Conservation (phyloP, 129 eudicot genomes). For the Escallonia herrerae region DNA sequence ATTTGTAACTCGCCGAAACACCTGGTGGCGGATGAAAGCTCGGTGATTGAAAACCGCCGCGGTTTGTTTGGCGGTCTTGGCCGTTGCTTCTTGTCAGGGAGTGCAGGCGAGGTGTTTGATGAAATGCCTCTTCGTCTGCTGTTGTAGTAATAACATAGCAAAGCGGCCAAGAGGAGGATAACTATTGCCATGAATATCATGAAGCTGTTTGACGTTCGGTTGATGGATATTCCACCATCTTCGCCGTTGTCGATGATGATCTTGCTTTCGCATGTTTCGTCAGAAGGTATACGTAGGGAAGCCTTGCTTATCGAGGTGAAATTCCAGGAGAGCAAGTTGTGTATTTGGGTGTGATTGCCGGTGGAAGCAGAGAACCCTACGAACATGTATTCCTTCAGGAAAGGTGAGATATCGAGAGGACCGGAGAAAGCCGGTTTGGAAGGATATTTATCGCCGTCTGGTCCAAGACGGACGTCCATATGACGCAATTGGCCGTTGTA, state of each 20-base stretch:
- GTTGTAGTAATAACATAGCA: conserved; percentile 37
- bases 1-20: conserved; percentile 47
- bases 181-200: conserved; percentile 50
- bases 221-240: neutral
- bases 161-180: conserved; percentile 26
- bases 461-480: conserved; percentile 47
- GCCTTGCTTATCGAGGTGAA: conserved; percentile 48
- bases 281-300: conserved; percentile 46
- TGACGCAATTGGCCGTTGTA: conserved; percentile 33
- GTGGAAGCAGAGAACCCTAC: conserved; percentile 77
- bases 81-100: conserved; percentile 31
- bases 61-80: conserved; percentile 66
- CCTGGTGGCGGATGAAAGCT: conserved; percentile 51
- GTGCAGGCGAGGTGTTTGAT: conserved; percentile 16
- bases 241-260: conserved; percentile 17
- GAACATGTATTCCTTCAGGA: conserved; percentile 65
- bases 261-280: conserved; percentile 46
- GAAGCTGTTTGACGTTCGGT: conserved; percentile 31
- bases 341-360: conserved; percentile 51
- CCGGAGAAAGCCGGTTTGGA: conserved; percentile 34
- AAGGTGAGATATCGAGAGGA: conserved; percentile 44
- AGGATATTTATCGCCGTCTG: conserved; percentile 18
- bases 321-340: conserved; percentile 65
- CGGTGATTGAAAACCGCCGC: conserved; percentile 39
- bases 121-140: conserved; percentile 15